Percentiles rank a stretch among this genome's conserved stretches.
Evolutionary conservation across 768 basidiomycete genomes (phyloP).

Genomic region (Mycena galopus): DNA sequence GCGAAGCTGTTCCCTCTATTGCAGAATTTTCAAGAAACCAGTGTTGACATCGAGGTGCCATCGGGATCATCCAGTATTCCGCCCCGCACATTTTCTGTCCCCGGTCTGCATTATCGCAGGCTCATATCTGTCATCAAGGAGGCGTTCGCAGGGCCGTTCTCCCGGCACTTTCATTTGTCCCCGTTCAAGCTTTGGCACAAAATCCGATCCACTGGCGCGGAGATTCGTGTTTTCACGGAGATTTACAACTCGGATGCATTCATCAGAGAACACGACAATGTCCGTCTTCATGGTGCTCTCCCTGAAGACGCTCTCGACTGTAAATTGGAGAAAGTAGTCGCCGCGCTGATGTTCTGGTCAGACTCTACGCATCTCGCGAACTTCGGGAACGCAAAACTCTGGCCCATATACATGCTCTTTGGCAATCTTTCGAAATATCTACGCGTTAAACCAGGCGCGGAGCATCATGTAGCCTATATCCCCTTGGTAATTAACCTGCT

Average conservation of each 20-base stretch:
- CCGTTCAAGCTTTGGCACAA: conserved; percentile 41
- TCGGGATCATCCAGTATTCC: conserved; percentile 35
- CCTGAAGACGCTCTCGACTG: conserved; percentile 34
- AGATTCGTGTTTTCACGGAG: conserved; percentile 35
- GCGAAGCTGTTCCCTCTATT: conserved; percentile 21
- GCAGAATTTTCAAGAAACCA: conserved; percentile 22
- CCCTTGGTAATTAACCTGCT: conserved; percentile 40
- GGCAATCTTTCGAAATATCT: conserved; percentile 53
- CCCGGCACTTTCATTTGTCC: conserved; percentile 38
- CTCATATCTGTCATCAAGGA: conserved; percentile 42
- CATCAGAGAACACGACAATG: conserved; percentile 33
- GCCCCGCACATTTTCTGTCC: conserved; percentile 39
- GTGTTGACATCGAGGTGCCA: conserved; percentile 46
- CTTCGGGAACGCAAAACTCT: conserved; percentile 46
- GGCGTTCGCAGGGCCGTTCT: conserved; percentile 33
- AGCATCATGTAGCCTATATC: conserved; percentile 51
- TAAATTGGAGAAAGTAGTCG: conserved; percentile 38
- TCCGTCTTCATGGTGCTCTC: conserved; percentile 34
- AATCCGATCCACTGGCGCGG: neutral
- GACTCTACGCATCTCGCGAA: conserved; percentile 46
- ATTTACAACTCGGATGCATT: conserved; percentile 39
- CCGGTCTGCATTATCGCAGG: conserved; percentile 41
- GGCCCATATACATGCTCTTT: conserved; percentile 53
- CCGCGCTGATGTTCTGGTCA: conserved; percentile 45
- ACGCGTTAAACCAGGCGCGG: conserved; percentile 31